A percentile compares a stretch with the other conserved stretches of the same genome.
These are phyloP conservation scores for Straminergon stramineum DNA, from an alignment of 225 moss, liverwort and hornwort genomes.

Conservation along the genomic window DNA sequence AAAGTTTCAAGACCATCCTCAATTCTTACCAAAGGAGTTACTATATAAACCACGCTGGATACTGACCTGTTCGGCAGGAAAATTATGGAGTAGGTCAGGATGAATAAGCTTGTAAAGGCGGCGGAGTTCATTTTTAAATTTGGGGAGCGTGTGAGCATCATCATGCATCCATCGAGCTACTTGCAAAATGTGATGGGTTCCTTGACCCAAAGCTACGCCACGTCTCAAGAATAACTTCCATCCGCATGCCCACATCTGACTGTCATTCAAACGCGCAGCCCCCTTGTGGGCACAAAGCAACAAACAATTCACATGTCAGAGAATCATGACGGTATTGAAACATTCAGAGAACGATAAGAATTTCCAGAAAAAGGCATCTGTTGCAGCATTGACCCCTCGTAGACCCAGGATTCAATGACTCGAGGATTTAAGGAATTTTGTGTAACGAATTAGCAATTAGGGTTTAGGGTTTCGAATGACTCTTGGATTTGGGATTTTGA, in stretches of 20 bases:
- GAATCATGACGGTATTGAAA: neutral
- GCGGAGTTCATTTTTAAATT: conserved; percentile 70
- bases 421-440: neutral
- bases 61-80: conserved; percentile 63
- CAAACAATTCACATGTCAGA: neutral
- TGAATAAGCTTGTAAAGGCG: conserved; percentile 92
- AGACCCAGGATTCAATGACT: neutral
- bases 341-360: neutral
- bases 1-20: neutral
- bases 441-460: neutral
- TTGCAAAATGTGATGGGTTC: conserved; percentile 13
- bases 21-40: neutral
- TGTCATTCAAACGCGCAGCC: conserved; percentile 13
- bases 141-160: conserved; percentile 19
- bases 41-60: neutral
- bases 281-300: neutral
- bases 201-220: conserved; percentile 21
- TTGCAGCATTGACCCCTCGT: neutral
- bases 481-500: neutral
- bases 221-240: conserved; percentile 34
- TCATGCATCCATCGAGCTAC: conserved; percentile 42
- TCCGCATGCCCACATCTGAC: conserved; percentile 73
- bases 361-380: neutral
- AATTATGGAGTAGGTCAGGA: conserved; percentile 79
- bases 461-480: neutral